Base-by-base conservation (phyloP, 1,284 basidiomycete genomes). In the Fomitopsis palustris region DNA sequence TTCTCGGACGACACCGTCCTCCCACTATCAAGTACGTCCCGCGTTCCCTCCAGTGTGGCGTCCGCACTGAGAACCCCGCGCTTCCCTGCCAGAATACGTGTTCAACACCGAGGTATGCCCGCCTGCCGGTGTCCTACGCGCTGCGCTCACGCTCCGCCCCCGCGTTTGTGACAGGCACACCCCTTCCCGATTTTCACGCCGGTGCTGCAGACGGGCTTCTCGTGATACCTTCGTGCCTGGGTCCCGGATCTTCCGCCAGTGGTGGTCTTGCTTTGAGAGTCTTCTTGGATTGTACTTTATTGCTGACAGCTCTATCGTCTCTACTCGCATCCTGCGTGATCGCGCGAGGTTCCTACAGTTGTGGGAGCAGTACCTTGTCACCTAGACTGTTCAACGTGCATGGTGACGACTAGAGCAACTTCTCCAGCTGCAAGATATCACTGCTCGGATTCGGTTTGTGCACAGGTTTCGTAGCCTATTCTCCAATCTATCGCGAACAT, bases 41-140 rank as follows among this genome's bases (percentile, higher is more conserved):
- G 41, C 55, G 27, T 42, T 31, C 16, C 14, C 17, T 4, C 31
- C 19, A 25, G 37, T 39, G 21, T 55, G n/a, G 56, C 38, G 33
- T 53, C 45, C 31, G 12, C 57, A 9, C 17, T 43, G 29, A 14
- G 25, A 16, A 51, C 37, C 43, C 49, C 3, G 37, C 19, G 35
- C 25, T 12, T 49, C 53, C 49, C 27, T 38, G 21, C 16, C 61
- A 93, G 92, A 88, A 71, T 90, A 92, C 72, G 93, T 98, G n/a
- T 90, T 97, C 75, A 98, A 97, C 70, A 98, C 96, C 3, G 95
- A 96, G 79, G 90, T 88, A 64, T 61, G 78, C 69, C 53, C 29
- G 16, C 19, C 33, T 33, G 54, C 23, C 33, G 29, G 29, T 29
- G 25, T 8, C 57, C 21, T 60, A 41, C 49, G 53, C 56, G 53